A percentile compares a stretch with the other conserved stretches of the same genome.
phyloP scores from a whole-genome alignment of 192 early-diverging fungal species.

The Coemansia biformis region DNA sequence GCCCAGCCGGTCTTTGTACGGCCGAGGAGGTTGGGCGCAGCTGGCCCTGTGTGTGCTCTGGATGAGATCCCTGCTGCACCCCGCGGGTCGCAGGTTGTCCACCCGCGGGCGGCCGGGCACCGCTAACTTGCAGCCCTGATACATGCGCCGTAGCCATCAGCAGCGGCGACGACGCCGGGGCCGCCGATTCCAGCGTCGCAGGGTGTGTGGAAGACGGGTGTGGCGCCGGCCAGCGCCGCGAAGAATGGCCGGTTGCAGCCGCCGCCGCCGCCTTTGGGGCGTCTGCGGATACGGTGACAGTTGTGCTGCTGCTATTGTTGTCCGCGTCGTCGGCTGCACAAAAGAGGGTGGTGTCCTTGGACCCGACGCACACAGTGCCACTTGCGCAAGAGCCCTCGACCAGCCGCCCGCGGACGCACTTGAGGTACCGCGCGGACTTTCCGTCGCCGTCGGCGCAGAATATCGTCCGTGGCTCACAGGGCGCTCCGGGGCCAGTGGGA shows the following conservation, averaged over 20 bases:
- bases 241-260: too few relatives aligned
- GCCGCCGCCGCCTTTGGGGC: too few relatives aligned
- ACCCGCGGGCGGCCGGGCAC: too few relatives aligned
- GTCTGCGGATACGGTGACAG: too few relatives aligned
- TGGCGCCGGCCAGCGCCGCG: too few relatives aligned
- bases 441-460: constrained; percentile 48
- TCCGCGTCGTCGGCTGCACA: constrained; percentile 16
- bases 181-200: too few relatives aligned
- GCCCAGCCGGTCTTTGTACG: constrained; percentile 1
- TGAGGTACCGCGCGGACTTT: constrained; percentile 28
- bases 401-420: constrained; percentile 30
- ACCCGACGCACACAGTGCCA: constrained; percentile 35
- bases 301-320: constrained; percentile 1
- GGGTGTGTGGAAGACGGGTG: too few relatives aligned
- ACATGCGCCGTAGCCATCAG: too few relatives aligned
- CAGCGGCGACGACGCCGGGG: background rate
- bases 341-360: constrained; percentile 37
- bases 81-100: too few relatives aligned
- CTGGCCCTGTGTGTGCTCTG: constrained; percentile 3
- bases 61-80: background rate
- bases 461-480: constrained; percentile 29
- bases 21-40: background rate
- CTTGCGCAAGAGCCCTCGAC: constrained; percentile 23
- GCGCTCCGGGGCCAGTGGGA: constrained; percentile 11
- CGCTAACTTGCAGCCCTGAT: too few relatives aligned